Conservation (phyloP, 371 early-diverging fungal species). For the Syncephalastrum contaminatum region DNA sequence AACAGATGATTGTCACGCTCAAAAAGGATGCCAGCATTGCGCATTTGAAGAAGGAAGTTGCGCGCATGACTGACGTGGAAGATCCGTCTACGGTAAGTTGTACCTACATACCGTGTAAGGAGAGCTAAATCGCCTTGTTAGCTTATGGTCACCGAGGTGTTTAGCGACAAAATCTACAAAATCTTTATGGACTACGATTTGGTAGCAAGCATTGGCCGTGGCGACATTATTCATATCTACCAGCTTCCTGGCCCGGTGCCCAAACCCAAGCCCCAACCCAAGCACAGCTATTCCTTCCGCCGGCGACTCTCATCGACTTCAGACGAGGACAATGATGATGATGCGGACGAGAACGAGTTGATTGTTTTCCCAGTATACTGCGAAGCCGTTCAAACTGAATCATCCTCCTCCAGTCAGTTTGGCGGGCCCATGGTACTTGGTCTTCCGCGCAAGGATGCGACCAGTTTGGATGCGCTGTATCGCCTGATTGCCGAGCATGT, state of each 20-base stretch:
- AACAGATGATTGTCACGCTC: conserved; percentile 27
- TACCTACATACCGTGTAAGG: neutral
- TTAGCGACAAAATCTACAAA: conserved; percentile 60
- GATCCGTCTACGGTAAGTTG: conserved; percentile 33
- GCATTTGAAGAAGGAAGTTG: conserved; percentile 63
- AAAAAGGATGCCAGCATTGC: conserved; percentile 63
- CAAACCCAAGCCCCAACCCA: neutral
- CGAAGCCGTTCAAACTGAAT: conserved; percentile 14
- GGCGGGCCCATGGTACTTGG: conserved; percentile 42
- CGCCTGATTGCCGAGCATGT: conserved; percentile 30
- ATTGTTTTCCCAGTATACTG: conserved; percentile 41
- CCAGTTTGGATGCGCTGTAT: conserved; percentile 23
- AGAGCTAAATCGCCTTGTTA: neutral
- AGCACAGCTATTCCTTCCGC: conserved; percentile 1
- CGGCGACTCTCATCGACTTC: neutral
- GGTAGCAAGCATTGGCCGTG: conserved; percentile 53
- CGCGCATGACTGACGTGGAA: conserved; percentile 52
- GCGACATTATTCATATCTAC: conserved; percentile 70
- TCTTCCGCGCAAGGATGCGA: conserved; percentile 31
- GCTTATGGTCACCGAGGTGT: conserved; percentile 67
- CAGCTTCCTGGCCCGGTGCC: conserved; percentile 54
- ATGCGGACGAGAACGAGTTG: conserved; percentile 13
- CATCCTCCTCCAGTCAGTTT: conserved; percentile 19
- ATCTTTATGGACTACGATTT: conserved; percentile 62
- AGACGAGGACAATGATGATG: neutral